Evolutionary conservation across 441 rosid genomes (phyloP).

Genomic region (Gossypium lobatum): DNA sequence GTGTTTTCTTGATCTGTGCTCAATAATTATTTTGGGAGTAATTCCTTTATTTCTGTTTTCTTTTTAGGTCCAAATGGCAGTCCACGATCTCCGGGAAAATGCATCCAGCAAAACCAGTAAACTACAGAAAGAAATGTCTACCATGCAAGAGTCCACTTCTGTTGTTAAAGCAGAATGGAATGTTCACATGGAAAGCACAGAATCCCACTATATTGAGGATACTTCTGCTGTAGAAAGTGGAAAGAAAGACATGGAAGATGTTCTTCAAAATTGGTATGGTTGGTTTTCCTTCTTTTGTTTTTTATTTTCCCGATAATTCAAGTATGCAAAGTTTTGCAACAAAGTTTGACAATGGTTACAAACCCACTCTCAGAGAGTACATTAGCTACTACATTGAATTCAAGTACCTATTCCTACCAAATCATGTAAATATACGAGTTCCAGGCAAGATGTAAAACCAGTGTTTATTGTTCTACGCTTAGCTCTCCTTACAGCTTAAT

Average conservation of each 20-base stretch:
- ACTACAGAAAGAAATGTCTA: conserved; percentile 86
- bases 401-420: neutral
- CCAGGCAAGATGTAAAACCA: neutral
- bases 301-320: neutral
- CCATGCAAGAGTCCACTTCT: conserved; percentile 77
- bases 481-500: neutral
- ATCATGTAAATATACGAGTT: neutral
- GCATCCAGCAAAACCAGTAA: conserved; percentile 66
- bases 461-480: neutral
- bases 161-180: conserved; percentile 78
- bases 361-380: neutral
- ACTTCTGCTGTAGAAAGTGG: conserved; percentile 71
- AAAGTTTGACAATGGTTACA: neutral
- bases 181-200: conserved; percentile 72
- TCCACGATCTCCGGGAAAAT: conserved; percentile 76
- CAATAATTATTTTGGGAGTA: neutral
- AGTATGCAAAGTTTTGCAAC: neutral
- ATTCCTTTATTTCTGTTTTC: conserved; percentile 3
- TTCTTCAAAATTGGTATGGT: conserved; percentile 73
- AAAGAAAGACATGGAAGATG: conserved; percentile 69
- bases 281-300: neutral
- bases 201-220: conserved; percentile 60
- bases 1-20: conserved; percentile 1
- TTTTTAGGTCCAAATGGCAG: conserved; percentile 78
- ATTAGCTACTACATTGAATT: neutral